Evolutionary conservation across 345 rosid species (phyloP), one percentile per base, ranked within the genome.

Genomic region (Cardamine chenopodiifolia): DNA sequence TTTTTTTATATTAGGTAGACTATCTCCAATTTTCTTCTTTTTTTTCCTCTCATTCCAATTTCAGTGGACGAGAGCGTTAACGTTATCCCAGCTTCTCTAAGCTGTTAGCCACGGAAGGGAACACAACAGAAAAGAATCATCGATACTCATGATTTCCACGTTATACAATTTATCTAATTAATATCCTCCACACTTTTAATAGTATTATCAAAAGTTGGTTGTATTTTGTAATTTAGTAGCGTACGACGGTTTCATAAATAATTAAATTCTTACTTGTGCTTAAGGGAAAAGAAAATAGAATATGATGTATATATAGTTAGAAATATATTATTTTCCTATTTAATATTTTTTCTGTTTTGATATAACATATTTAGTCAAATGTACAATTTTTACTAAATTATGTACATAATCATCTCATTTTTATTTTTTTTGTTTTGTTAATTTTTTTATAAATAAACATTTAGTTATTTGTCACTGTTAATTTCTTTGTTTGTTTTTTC

Each of bases 21-120:
- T 1, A 35, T 35, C 18, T 23, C 66, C 58, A 44, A 8, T 15
- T 32, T 18, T 6, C 1, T 29, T 6, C 17, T 14, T 23, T 17
- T 2, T 14, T 45, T 7, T n/a, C 23, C 28, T 14, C 72, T 14
- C 23, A 45, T 48, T 50, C 1, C 9, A 47, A 37, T 57, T 74
- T 74, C 17, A 18, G 67, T 74, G 68, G 78, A 66, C 53, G 61
- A 14, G 49, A 39, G 23, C 26, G 67, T 9, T 1, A 48, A 49
- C 78, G 34, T 58, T 74, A 74, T 74, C 75, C 19, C 48, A 48
- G 9, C 7, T 59, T 32, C 48, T 23, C 53, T 34, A n/a, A 44
- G 60, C 64, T 66, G 29, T 20, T 47, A 34, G 18, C 78, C 67
- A 74, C 72, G 28, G 18, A 48, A 22, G 53, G 42, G 78, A 74